A percentile compares a stretch with the other conserved stretches of the same genome.
Evolutionary conservation across 768 basidiomycete genomes (phyloP).

Genomic region (Hygrocybe coccinea): DNA sequence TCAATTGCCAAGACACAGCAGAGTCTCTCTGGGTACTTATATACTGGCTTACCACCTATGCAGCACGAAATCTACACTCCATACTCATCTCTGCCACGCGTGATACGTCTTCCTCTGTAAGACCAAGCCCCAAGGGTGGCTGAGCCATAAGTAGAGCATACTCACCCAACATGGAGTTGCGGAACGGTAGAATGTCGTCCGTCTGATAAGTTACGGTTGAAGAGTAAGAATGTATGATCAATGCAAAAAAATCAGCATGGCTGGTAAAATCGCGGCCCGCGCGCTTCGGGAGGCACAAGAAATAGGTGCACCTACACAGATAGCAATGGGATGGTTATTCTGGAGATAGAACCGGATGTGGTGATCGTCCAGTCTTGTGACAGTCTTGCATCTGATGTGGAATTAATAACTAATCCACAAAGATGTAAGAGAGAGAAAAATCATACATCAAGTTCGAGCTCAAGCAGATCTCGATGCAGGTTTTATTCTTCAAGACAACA

Average conservation of each 20-base stretch:
- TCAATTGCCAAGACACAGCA: no score
- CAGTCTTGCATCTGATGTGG: conserved; percentile 59
- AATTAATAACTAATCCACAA: background rate
- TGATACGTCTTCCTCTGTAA: conserved; percentile 53
- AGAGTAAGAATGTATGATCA: no score
- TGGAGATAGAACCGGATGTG: conserved; percentile 66
- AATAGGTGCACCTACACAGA: conserved; percentile 54
- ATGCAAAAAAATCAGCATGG: background rate
- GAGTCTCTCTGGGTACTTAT: no score
- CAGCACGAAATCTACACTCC: conserved; percentile 29
- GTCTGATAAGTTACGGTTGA: no score
- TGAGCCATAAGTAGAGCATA: conserved; percentile 74
- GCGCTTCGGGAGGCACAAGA: background rate
- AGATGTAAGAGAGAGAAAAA: background rate
- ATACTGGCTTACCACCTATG: no score
- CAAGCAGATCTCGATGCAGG: conserved; percentile 76
- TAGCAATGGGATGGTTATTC: conserved; percentile 61
- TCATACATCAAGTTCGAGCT: conserved; percentile 72
- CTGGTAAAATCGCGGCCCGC: no score
- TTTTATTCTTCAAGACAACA: conserved; percentile 48
- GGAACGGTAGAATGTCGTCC: conserved; percentile 76
- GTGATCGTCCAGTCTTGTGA: conserved; percentile 57
- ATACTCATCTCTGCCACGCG: conserved; percentile 60
- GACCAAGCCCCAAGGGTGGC: conserved; percentile 67
- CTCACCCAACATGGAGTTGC: conserved; percentile 67